Evolutionary conservation across 495 filamentous ascomycete genomes (phyloP).

Genomic region (Podospora anserina): DNA sequence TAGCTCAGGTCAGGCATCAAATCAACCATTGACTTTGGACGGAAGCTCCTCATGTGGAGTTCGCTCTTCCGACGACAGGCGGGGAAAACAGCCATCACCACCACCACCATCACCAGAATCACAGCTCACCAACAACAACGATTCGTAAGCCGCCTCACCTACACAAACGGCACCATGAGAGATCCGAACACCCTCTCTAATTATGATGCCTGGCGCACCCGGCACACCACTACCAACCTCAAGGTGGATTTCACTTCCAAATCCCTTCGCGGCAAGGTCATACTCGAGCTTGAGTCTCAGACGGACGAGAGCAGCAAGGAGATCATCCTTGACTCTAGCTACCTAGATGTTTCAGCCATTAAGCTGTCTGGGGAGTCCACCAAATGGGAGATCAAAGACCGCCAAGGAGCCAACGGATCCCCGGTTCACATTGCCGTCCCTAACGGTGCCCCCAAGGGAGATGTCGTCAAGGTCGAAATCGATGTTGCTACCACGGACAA

Average conservation of each 20-base stretch:
- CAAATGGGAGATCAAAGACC: slow-evolving; percentile 66
- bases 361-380: slow-evolving; percentile 46
- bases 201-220: slow-evolving; percentile 78
- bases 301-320: slow-evolving; percentile 66
- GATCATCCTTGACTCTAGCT: slow-evolving; percentile 83
- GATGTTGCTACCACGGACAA: slow-evolving; percentile 67
- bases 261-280: slow-evolving; percentile 69
- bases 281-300: slow-evolving; percentile 67
- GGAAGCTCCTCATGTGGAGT: slow-evolving; percentile 29
- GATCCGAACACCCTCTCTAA: slow-evolving; percentile 94
- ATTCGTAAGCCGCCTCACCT: slow-evolving; percentile 33
- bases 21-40: slow-evolving; percentile 1
- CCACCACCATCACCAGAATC: slow-evolving; percentile 18
- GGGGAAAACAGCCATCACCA: not conserved
- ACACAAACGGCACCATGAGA: slow-evolving; percentile 54
- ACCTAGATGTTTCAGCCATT: slow-evolving; percentile 66
- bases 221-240: slow-evolving; percentile 73
- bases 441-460: slow-evolving; percentile 57
- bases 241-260: slow-evolving; percentile 76
- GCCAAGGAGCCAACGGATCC: slow-evolving; percentile 72
- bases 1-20: slow-evolving; percentile 5
- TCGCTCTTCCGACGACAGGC: slow-evolving; percentile 13
- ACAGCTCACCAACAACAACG: slow-evolving; percentile 24
- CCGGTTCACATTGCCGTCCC: slow-evolving; percentile 71
- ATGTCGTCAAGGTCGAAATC: slow-evolving; percentile 60